Percentiles rank a stretch among this genome's conserved stretches.
Evolutionary conservation across 768 basidiomycete species (phyloP).

Genomic region (Suillus spraguei): DNA sequence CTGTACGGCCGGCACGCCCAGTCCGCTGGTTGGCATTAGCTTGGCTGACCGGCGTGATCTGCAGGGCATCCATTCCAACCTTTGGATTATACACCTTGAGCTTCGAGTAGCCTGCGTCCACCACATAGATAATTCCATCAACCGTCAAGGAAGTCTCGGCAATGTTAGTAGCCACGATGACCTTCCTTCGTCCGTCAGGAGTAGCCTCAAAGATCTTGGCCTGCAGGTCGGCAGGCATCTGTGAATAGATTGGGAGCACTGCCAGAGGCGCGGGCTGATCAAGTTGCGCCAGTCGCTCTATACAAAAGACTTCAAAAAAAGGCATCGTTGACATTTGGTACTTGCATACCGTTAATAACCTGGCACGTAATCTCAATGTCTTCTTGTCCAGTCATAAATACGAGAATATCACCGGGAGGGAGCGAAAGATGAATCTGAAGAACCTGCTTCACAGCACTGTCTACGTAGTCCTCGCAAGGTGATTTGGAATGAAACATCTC

Average conservation of each 20-base stretch:
- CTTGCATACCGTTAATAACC: slow-evolving; percentile 76
- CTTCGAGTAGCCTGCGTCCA: slow-evolving; percentile 96
- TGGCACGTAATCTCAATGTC: slow-evolving; percentile 98
- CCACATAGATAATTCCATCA: slow-evolving; percentile 96
- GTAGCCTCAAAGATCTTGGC: slow-evolving; percentile 98
- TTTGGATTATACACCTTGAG: slow-evolving; percentile 99
- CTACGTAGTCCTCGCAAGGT: slow-evolving; percentile 99
- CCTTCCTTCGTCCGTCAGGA: slow-evolving; percentile 90
- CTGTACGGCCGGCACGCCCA: slow-evolving; percentile 95
- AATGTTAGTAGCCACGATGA: slow-evolving; percentile 98
- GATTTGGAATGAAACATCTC: slow-evolving; percentile 96
- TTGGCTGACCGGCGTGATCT: slow-evolving; percentile 98
- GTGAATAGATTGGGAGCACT: slow-evolving; percentile 97
- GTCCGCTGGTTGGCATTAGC: slow-evolving; percentile 97
- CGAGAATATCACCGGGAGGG: slow-evolving; percentile 92
- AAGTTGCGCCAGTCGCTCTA: slow-evolving; percentile 91
- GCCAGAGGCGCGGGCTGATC: slow-evolving; percentile 87
- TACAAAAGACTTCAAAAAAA: slow-evolving; percentile 8
- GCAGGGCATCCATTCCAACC: slow-evolving; percentile 98
- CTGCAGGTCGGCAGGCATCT: slow-evolving; percentile 99
- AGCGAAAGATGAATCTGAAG: slow-evolving; percentile 94
- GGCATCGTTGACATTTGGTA: not conserved
- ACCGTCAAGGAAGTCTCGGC: slow-evolving; percentile 98
- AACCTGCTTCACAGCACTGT: slow-evolving; percentile 97
- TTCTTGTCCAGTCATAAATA: slow-evolving; percentile 99